Percentiles rank a stretch among this genome's conserved stretches.
Conservation (phyloP, 1,284 basidiomycete species). For the Coniophora puteana region DNA sequence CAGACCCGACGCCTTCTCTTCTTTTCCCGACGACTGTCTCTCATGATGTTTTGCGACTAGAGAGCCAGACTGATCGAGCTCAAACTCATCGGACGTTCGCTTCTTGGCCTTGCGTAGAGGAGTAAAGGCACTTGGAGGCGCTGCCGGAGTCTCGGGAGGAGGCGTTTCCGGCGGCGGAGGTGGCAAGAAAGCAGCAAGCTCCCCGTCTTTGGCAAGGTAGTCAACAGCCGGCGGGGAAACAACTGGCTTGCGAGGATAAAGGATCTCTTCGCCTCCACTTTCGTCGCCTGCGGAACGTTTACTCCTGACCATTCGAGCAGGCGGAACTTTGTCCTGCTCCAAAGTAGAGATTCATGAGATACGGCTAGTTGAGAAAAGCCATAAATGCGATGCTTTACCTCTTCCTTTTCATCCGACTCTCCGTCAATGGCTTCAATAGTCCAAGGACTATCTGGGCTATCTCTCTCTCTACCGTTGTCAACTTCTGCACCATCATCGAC, state of each 20-base stretch:
- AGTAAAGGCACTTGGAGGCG: constrained; percentile 62
- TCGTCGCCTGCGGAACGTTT: constrained; percentile 69
- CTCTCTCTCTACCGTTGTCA: constrained; percentile 37
- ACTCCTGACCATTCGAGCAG: constrained; percentile 47
- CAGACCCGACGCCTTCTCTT: constrained; percentile 48
- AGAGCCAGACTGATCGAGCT: constrained; percentile 64
- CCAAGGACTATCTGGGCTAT: constrained; percentile 73
- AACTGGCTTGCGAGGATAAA: constrained; percentile 67
- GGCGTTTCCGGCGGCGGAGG: constrained; percentile 25
- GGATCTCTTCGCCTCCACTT: constrained; percentile 79
- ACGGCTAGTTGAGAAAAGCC: constrained; percentile 19
- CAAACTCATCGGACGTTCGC: constrained; percentile 79
- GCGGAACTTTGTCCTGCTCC: constrained; percentile 35
- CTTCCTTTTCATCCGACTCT: constrained; percentile 63
- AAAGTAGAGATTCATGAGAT: no score
- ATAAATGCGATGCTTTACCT: no score
- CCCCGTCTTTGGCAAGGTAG: no score
- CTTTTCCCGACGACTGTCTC: constrained; percentile 32
- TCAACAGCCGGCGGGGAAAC: constrained; percentile 21
- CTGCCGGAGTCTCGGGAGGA: constrained; percentile 27
- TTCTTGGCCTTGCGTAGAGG: constrained; percentile 61
- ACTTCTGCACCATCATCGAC: constrained; percentile 44
- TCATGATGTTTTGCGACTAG: constrained; percentile 49
- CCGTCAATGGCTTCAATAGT: constrained; percentile 83
- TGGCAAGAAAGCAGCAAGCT: no score